Evolutionary conservation across 805 yeast species (phyloP).

Genomic region (Lachancea meyersii): DNA sequence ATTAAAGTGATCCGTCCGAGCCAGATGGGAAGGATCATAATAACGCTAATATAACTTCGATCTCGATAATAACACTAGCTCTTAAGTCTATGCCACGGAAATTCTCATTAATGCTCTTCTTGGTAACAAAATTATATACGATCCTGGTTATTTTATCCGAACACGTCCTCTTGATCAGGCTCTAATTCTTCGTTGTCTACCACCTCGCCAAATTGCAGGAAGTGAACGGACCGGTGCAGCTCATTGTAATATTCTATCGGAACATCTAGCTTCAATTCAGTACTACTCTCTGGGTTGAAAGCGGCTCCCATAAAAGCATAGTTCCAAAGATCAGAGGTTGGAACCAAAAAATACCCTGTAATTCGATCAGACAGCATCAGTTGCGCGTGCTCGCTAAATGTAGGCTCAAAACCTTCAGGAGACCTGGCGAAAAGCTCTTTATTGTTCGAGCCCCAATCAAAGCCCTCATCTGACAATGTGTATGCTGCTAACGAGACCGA

Average conservation of each 20-base stretch:
- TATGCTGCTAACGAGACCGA: conserved; percentile 71
- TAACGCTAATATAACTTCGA: too few relatives aligned
- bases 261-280: conserved; percentile 61
- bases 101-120: too few relatives aligned
- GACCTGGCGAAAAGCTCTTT: conserved; percentile 46
- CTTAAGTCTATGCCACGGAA: not conserved
- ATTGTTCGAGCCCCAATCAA: conserved; percentile 69
- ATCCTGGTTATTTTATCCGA: conserved; percentile 41
- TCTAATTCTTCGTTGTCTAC: conserved; percentile 51
- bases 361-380: conserved; percentile 67
- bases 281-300: conserved; percentile 60
- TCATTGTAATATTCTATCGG: conserved; percentile 84
- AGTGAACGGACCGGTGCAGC: conserved; percentile 83
- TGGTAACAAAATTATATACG: too few relatives aligned
- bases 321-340: conserved; percentile 83
- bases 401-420: conserved; percentile 62
- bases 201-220: conserved; percentile 62
- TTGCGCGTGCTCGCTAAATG: conserved; percentile 58
- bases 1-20: too few relatives aligned
- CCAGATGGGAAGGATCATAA: too few relatives aligned
- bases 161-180: conserved; percentile 62
- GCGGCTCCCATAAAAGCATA: conserved; percentile 81
- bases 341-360: conserved; percentile 80
- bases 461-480: conserved; percentile 56
- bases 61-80: too few relatives aligned